Conservation (phyloP, 805 yeast genomes). For the Cyberlindnera japonica region DNA sequence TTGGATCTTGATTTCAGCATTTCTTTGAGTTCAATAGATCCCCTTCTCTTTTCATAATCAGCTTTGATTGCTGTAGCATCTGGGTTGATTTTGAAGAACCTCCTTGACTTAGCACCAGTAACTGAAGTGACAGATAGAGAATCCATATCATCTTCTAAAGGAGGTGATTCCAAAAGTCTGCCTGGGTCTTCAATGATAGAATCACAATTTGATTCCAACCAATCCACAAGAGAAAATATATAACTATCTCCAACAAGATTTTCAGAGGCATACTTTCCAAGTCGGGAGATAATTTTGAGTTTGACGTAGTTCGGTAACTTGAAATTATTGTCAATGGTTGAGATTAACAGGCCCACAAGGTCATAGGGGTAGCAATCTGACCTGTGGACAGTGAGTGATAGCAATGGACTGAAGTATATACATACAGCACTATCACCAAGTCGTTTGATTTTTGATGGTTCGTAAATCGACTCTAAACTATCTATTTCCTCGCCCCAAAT, state of each 20-base stretch:
- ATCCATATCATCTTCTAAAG: conserved; percentile 2
- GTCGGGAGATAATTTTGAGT: conserved; percentile 46
- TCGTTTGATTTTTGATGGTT: conserved; percentile 29
- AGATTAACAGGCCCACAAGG: conserved; percentile 66
- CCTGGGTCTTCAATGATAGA: conserved; percentile 72
- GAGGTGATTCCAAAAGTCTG: conserved; percentile 40
- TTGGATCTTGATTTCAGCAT: conserved; percentile 46
- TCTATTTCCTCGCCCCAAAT: conserved; percentile 77
- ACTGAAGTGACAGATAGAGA: conserved; percentile 7
- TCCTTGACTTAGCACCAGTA: conserved; percentile 1
- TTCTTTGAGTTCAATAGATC: conserved; percentile 32
- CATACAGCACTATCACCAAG: conserved; percentile 24
- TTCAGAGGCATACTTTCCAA: conserved; percentile 41
- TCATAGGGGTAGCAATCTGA: conserved; percentile 57
- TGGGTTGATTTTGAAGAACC: conserved; percentile 23
- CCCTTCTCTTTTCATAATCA: conserved; percentile 34
- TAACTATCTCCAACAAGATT: conserved; percentile 65
- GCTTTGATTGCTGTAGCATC: conserved; percentile 34
- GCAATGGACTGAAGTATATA: conserved; percentile 23
- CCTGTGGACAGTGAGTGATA: conserved; percentile 40
- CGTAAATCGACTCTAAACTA: conserved; percentile 57
- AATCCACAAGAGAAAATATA: conserved; percentile 66
- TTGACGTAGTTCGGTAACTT: conserved; percentile 70
- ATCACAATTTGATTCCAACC: conserved; percentile 64
- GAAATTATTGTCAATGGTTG: conserved; percentile 35